phyloP scores from a whole-genome alignment of 192 early-diverging fungal species.

The Kappamyces sp. region DNA sequence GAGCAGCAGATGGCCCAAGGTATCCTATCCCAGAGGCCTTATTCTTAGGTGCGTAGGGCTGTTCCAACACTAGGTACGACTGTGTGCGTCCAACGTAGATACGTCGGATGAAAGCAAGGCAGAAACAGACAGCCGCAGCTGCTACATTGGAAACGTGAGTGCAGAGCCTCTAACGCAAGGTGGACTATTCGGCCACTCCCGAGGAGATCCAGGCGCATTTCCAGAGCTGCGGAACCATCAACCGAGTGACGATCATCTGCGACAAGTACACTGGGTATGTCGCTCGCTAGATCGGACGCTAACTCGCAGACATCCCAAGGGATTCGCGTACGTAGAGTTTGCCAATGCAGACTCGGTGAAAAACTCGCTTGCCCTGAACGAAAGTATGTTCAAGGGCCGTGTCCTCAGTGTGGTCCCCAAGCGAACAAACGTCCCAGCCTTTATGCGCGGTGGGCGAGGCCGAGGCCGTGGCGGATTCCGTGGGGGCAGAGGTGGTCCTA shows the following conservation, averaged over 20 bases:
- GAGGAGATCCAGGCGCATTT: constrained; percentile 95
- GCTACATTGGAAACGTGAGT: constrained; percentile 88
- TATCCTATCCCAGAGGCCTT: background rate
- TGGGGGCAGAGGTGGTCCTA: constrained; percentile 51
- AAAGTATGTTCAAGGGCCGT: constrained; percentile 82
- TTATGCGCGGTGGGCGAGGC: constrained; percentile 69
- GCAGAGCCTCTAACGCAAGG: constrained; percentile 36
- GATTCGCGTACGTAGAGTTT: constrained; percentile 96
- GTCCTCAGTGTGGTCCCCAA: constrained; percentile 79
- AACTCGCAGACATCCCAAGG: constrained; percentile 29
- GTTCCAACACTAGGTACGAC: background rate
- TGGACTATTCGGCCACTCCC: constrained; percentile 90
- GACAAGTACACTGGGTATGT: constrained; percentile 89
- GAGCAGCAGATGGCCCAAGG: constrained; percentile 4
- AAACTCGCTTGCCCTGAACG: constrained; percentile 81
- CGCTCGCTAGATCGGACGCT: constrained; percentile 55
- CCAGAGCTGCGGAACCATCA: constrained; percentile 90
- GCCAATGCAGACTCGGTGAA: constrained; percentile 70
- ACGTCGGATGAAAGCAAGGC: constrained; percentile 46
- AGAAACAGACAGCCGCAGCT: constrained; percentile 76
- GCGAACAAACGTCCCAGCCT: constrained; percentile 91
- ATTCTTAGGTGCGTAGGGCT: background rate
- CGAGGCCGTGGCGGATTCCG: constrained; percentile 58
- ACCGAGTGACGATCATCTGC: constrained; percentile 91
- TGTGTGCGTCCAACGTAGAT: background rate